Evolutionary conservation across 176 grass and related monocot genomes (phyloP).

Genomic region (Canna indica): DNA sequence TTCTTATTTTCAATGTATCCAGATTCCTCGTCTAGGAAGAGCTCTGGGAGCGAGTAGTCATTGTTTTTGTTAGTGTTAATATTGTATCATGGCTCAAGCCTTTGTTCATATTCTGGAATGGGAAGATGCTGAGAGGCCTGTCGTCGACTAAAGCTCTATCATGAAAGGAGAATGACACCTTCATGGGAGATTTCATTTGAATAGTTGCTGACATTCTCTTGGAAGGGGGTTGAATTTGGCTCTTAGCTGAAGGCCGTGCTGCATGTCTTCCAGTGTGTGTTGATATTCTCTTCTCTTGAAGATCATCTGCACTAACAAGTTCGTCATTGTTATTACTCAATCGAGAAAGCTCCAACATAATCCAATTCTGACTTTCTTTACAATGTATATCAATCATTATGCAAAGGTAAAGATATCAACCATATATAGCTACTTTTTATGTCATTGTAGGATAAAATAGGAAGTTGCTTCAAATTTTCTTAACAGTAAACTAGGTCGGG

Average conservation of each 20-base stretch:
- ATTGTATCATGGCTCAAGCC: neutral
- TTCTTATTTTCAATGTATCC: slow-evolving; percentile 5
- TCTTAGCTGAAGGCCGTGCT: neutral
- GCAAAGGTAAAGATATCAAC: slow-evolving; percentile 3
- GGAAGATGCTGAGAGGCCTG: neutral
- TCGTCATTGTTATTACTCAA: too few species aligned
- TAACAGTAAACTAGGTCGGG: neutral
- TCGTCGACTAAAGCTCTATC: neutral
- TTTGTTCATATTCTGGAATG: neutral
- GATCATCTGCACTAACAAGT: slow-evolving; percentile 14
- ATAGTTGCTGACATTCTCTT: neutral
- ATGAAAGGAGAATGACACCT: neutral
- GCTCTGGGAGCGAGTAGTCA: slow-evolving; percentile 11
- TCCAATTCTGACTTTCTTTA: slow-evolving; percentile 8
- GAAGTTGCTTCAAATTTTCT: slow-evolving; percentile 1
- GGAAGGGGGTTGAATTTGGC: neutral
- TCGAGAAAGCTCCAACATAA: slow-evolving; percentile 22
- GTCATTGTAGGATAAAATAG: neutral
- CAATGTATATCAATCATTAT: slow-evolving; percentile 27
- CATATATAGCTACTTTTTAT: neutral
- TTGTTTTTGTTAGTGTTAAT: neutral
- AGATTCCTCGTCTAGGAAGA: slow-evolving; percentile 27
- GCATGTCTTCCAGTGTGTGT: neutral
- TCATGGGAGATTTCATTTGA: neutral
- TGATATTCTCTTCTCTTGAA: slow-evolving; percentile 1